These are phyloP conservation scores for Boletus tomentosulus DNA, from an alignment of 768 basidiomycete genomes.

Conservation along the genomic window DNA sequence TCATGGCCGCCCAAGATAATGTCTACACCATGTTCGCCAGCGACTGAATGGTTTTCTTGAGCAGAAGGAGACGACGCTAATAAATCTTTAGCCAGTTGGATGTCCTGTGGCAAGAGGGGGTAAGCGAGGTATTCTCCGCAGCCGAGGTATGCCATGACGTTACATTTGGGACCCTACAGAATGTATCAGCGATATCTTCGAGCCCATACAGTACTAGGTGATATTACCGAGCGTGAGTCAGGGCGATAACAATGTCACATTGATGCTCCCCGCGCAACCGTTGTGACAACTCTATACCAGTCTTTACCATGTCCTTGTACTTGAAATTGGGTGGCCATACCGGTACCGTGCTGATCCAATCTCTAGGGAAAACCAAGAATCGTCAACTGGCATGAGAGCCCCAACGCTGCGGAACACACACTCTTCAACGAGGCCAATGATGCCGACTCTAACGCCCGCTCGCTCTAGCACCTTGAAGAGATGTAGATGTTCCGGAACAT, in stretches of 20 bases:
- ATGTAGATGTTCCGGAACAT: conserved; percentile 56
- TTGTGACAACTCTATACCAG: conserved; percentile 68
- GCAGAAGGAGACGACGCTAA: conserved; percentile 54
- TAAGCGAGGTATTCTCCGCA: conserved; percentile 8
- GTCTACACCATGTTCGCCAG: conserved; percentile 69
- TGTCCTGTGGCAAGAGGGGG: conserved; percentile 46
- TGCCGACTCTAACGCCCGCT: conserved; percentile 65
- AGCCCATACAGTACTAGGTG: not conserved
- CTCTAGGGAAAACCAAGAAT: conserved; percentile 40
- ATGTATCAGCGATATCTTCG: conserved; percentile 1
- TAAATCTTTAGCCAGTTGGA: conserved; percentile 63
- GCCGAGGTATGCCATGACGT: not conserved
- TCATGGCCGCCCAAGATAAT: conserved; percentile 87
- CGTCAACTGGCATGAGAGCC: not conserved
- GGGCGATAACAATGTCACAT: conserved; percentile 80
- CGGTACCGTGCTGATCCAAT: conserved; percentile 85
- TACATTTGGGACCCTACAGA: conserved; percentile 30
- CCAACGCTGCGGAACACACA: conserved; percentile 27
- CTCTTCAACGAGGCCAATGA: conserved; percentile 89
- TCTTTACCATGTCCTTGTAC: conserved; percentile 71
- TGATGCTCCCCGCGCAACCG: conserved; percentile 64
- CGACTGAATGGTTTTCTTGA: conserved; percentile 42
- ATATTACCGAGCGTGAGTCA: conserved; percentile 75
- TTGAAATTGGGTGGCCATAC: conserved; percentile 82
- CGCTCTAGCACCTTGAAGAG: conserved; percentile 67